A percentile compares a stretch with the other conserved stretches of the same genome.
Conservation (phyloP, 371 early-diverging fungal species). For the Syncephalastrum sp. region DNA sequence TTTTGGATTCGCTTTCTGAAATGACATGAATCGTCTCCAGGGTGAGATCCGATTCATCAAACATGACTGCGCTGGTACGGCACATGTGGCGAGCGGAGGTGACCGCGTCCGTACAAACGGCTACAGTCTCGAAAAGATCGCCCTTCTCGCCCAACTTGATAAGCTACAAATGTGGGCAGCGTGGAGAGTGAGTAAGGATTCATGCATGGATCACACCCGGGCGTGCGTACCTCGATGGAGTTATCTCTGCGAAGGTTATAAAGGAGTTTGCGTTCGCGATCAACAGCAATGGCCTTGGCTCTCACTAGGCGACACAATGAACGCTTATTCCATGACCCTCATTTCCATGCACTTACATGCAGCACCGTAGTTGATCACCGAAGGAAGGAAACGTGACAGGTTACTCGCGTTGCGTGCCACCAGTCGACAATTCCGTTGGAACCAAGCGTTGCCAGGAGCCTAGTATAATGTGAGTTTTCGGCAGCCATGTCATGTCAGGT, state of each 20-base stretch:
- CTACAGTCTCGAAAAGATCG: constrained; percentile 30
- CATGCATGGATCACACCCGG: neutral
- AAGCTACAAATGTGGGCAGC: constrained; percentile 8
- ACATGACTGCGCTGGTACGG: constrained; percentile 37
- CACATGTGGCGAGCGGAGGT: constrained; percentile 49
- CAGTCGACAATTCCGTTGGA: constrained; percentile 66
- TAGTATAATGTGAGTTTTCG: neutral
- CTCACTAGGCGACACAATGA: constrained; percentile 24
- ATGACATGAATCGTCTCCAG: constrained; percentile 70
- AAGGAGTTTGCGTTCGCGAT: constrained; percentile 67
- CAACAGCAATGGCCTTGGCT: constrained; percentile 59
- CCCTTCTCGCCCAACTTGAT: constrained; percentile 25
- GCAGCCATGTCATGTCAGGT: neutral
- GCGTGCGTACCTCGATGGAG: constrained; percentile 63
- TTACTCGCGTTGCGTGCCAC: constrained; percentile 53
- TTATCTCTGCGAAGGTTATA: constrained; percentile 69
- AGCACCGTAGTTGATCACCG: too few relatives aligned
- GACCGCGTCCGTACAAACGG: constrained; percentile 42
- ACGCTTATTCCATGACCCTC: constrained; percentile 6
- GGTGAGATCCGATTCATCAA: constrained; percentile 41
- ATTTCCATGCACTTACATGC: too few relatives aligned
- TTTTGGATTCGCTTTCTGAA: constrained; percentile 58
- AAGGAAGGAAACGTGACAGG: neutral
- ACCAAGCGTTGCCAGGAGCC: constrained; percentile 55
- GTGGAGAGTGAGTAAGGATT: neutral